Percentiles rank a stretch among this genome's conserved stretches.
Evolutionary conservation across 257 asterid genomes (phyloP).

Genomic region (Solanum bulbocastanum): DNA sequence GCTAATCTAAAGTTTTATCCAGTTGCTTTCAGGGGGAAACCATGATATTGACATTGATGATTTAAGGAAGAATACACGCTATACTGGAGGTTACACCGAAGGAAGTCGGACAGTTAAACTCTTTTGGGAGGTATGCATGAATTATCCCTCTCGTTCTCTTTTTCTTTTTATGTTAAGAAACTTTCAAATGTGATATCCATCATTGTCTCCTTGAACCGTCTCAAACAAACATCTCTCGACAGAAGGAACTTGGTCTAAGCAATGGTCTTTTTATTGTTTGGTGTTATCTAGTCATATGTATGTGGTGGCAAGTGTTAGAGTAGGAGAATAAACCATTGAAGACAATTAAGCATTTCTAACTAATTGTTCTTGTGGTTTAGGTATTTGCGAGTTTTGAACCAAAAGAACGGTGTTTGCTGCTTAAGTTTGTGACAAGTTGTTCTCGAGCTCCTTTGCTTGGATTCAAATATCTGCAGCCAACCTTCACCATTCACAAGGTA

Average conservation of each 20-base stretch:
- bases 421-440: conserved; percentile 97
- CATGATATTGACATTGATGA: conserved; percentile 89
- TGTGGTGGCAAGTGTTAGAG: background rate
- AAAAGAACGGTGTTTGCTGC: conserved; percentile 84
- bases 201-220: background rate
- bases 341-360: background rate
- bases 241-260: background rate
- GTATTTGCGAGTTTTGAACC: conserved; percentile 77
- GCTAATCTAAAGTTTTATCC: conserved; percentile 8
- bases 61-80: conserved; percentile 70
- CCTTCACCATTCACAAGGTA: conserved; percentile 96
- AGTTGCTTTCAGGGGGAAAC: conserved; percentile 91
- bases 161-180: background rate
- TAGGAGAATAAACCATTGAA: background rate
- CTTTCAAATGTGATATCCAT: background rate
- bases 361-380: conserved; percentile 24
- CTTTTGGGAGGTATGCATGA: conserved; percentile 83
- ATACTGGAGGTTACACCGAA: conserved; percentile 87
- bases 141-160: conserved; percentile 5
- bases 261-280: background rate
- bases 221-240: background rate
- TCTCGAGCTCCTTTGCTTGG: conserved; percentile 96
- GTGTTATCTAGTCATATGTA: background rate
- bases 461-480: conserved; percentile 89
- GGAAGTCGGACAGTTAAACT: conserved; percentile 81